Conservation (phyloP, 1,139 yeast species). For the Pneumocystis canis region DNA sequence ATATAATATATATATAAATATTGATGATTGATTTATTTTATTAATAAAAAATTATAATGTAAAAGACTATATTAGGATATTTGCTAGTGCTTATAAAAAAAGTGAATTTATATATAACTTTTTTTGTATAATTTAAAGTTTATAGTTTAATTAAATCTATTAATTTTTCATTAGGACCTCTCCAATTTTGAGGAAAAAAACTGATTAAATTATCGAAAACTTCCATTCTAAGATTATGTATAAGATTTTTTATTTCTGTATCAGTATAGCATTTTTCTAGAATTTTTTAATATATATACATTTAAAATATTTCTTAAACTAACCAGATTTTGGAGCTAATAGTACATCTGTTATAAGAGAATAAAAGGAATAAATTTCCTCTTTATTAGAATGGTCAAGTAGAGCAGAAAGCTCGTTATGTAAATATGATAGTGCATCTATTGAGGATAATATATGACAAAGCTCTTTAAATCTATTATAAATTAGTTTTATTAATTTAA, state of each 20-base stretch:
- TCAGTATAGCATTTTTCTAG: not conserved
- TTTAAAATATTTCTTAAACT: not conserved
- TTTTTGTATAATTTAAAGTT: not conserved
- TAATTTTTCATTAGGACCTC: not conserved
- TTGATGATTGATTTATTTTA: not conserved
- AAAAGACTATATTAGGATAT: not conserved
- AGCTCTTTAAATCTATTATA: not conserved
- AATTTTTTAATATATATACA: not conserved
- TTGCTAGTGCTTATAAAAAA: not conserved
- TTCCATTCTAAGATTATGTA: not conserved
- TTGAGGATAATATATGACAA: not conserved
- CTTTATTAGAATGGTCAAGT: not conserved
- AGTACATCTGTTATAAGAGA: not conserved
- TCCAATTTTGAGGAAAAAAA: slow-evolving; percentile 1
- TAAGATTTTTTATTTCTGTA: not conserved
- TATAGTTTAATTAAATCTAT: not conserved
- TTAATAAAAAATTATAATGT: not conserved
- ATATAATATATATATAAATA: not conserved
- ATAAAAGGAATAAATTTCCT: not conserved
- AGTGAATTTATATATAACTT: not conserved
- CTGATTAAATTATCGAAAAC: not conserved
- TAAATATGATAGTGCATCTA: not conserved
- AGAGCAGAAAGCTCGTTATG: not conserved
- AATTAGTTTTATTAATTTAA: not conserved
- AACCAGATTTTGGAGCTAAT: not conserved